phyloP scores from a whole-genome alignment of 2,329 filamentous ascomycete genomes.

The Xylaria sp. region DNA sequence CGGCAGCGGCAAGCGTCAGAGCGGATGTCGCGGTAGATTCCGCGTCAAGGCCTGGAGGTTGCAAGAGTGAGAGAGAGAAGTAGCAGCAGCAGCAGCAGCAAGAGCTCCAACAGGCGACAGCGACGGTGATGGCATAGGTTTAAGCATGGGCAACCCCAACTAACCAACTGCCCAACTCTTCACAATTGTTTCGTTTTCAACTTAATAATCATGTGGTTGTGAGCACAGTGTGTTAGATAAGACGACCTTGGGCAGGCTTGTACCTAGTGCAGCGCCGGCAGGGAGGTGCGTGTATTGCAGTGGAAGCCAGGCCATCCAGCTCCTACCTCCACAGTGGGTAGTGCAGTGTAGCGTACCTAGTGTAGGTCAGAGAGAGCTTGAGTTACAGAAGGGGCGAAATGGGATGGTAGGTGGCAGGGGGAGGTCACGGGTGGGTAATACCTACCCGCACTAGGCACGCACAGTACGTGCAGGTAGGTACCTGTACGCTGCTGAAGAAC shows the following conservation, averaged over 20 bases:
- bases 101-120: not conserved
- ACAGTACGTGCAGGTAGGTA: no score
- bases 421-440: no score
- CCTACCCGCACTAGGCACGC: no score
- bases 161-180: not conserved
- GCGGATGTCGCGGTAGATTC: slow-evolving; percentile 27
- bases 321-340: not conserved
- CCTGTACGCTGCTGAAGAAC: no score
- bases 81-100: not conserved
- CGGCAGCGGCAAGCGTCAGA: slow-evolving; percentile 9
- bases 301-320: slow-evolving; percentile 11
- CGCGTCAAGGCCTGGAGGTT: slow-evolving; percentile 10
- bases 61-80: slow-evolving; percentile 2
- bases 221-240: slow-evolving; percentile 1
- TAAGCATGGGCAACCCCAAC: slow-evolving; percentile 13
- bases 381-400: no score
- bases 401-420: no score
- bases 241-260: not conserved
- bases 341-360: no score
- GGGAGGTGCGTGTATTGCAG: not conserved
- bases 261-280: no score
- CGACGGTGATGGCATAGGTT: not conserved
- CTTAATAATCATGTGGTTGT: not conserved
- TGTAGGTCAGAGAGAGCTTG: no score
- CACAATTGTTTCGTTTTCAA: not conserved